Conservation (phyloP, 2,329 filamentous ascomycete genomes). For the Clarireedia monteithiana region DNA sequence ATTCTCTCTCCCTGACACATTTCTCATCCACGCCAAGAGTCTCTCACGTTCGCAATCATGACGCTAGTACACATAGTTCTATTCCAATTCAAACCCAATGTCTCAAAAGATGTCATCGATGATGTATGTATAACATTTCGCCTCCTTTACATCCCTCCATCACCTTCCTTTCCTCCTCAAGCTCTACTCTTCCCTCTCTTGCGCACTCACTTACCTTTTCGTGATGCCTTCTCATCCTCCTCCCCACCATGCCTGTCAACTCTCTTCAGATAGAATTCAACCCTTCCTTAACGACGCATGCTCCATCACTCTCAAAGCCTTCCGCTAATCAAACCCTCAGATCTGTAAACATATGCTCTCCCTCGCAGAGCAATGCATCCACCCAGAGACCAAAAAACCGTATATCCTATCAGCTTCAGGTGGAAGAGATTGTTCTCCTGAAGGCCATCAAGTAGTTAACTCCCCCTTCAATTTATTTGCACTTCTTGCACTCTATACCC, state of each 20-base stretch:
- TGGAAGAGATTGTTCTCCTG: slow-evolving; percentile 53
- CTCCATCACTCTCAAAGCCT: not conserved
- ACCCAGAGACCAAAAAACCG: slow-evolving; percentile 47
- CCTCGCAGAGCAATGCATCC: slow-evolving; percentile 50
- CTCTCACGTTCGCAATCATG: slow-evolving; percentile 36
- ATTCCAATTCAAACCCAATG: slow-evolving; percentile 53
- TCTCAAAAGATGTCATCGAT: slow-evolving; percentile 41
- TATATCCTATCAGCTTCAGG: slow-evolving; percentile 54
- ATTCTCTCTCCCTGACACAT: not conserved
- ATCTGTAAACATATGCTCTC: slow-evolving; percentile 48
- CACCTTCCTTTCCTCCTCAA: no score
- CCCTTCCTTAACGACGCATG: no score
- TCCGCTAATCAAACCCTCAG: slow-evolving; percentile 31
- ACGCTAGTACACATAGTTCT: slow-evolving; percentile 60
- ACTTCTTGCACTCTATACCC: not conserved
- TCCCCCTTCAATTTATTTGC: not conserved
- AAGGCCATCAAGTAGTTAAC: slow-evolving; percentile 47
- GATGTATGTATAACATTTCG: slow-evolving; percentile 38
- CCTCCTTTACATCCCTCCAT: not conserved
- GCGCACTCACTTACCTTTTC: no score
- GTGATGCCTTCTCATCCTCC: no score
- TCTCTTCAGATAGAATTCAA: no score
- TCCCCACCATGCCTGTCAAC: no score
- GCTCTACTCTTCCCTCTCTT: no score
- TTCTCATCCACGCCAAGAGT: not conserved